Percentiles rank a stretch among this genome's conserved stretches.
phyloP scores from a whole-genome alignment of 257 asterid genomes.

The Parsonsia alboflavescens region DNA sequence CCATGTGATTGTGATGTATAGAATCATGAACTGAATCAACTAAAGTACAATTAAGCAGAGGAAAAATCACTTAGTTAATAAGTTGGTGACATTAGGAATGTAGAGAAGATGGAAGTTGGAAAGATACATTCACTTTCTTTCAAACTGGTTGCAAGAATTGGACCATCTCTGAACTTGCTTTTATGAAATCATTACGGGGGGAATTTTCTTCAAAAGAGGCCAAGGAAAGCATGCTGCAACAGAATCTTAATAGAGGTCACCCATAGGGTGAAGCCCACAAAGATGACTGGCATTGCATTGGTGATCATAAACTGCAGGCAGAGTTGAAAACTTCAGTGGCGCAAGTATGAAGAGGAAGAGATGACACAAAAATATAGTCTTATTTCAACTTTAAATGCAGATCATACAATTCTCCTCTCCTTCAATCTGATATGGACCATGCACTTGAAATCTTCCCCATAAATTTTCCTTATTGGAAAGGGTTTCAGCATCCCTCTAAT shows the following conservation, averaged over 20 bases:
- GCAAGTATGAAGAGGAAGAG: constrained; percentile 1
- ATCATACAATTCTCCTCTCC: constrained; percentile 1
- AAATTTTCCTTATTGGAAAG: constrained; percentile 20
- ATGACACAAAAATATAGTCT: constrained; percentile 12
- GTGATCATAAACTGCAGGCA: constrained; percentile 6
- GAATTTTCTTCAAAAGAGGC: constrained; percentile 11
- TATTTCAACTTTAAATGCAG: constrained; percentile 19
- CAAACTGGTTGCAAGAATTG: constrained; percentile 11
- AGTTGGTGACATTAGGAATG: not conserved
- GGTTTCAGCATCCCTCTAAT: not conserved
- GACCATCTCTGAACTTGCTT: constrained; percentile 19
- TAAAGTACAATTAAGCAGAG: not conserved
- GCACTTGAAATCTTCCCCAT: constrained; percentile 15
- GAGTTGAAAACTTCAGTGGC: not conserved
- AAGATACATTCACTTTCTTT: not conserved
- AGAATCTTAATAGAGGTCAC: constrained; percentile 1
- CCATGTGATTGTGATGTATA: too few species aligned
- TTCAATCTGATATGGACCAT: not conserved
- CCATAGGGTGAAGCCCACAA: constrained; percentile 33
- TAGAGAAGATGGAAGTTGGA: not conserved
- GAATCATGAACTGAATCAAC: not conserved
- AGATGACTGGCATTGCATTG: constrained; percentile 18
- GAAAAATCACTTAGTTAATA: not conserved
- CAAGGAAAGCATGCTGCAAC: constrained; percentile 23
- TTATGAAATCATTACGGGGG: constrained; percentile 1